Evolutionary conservation across 1,284 basidiomycete species (phyloP).

Genomic region (Neotropicomus parvogracilis): DNA sequence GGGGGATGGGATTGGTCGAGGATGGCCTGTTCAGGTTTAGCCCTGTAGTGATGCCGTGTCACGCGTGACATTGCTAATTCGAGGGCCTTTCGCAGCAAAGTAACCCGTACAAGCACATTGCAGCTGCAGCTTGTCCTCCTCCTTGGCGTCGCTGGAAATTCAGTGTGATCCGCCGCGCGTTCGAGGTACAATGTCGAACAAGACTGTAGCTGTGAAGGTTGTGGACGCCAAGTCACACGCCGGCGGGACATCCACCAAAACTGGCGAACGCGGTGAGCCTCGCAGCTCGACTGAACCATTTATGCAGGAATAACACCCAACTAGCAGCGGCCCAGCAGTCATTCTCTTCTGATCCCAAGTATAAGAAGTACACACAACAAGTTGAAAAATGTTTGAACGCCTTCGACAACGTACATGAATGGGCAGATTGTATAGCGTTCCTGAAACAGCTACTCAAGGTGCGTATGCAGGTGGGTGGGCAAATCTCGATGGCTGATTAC

Average conservation of each 20-base stretch:
- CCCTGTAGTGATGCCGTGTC: conserved; percentile 1
- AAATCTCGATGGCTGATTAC: not conserved
- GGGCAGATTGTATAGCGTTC: conserved; percentile 99
- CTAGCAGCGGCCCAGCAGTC: conserved; percentile 45
- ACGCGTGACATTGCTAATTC: conserved; percentile 22
- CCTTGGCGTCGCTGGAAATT: conserved; percentile 11
- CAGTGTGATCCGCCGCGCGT: conserved; percentile 19
- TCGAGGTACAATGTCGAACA: conserved; percentile 23
- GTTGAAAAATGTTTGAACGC: conserved; percentile 91
- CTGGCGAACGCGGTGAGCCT: conserved; percentile 49
- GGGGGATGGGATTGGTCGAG: conserved; percentile 26
- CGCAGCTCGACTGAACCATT: conserved; percentile 1
- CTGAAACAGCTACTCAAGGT: conserved; percentile 92
- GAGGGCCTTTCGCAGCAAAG: not conserved
- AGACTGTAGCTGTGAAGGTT: conserved; percentile 18
- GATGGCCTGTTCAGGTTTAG: conserved; percentile 16
- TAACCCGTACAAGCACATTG: not conserved
- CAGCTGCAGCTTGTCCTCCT: conserved; percentile 1
- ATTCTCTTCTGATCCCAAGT: conserved; percentile 84
- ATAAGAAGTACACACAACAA: conserved; percentile 88
- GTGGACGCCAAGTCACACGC: conserved; percentile 15
- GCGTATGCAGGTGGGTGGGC: conserved; percentile 1
- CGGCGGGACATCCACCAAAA: conserved; percentile 29
- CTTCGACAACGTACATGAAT: conserved; percentile 97
- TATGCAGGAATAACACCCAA: conserved; percentile 1